Base-by-base conservation (phyloP, 2,329 filamentous ascomycete genomes). In the Aspergillus sp. region DNA sequence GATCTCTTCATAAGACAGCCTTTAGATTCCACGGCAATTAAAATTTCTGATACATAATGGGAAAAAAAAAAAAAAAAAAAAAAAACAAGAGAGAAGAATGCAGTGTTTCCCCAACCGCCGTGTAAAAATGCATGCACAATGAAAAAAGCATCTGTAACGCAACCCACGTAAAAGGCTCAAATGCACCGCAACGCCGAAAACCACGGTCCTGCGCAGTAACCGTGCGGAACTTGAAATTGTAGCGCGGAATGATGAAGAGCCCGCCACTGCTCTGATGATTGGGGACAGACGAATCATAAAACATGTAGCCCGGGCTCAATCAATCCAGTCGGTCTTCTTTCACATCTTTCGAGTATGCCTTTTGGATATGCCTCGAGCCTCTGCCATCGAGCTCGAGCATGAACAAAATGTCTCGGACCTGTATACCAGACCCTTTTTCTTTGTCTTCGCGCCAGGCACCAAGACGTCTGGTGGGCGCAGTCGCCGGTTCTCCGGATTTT, bases 361-460 rank as follows among this genome's bases (percentile, higher is more conserved):
- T 65, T 50, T 72, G 65, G 41, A 72, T 60, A 54, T 71, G 67
- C 34, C 65, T 64, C 33, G 60, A 57, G 19, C 66, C 68, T 47
- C 66, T 77, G 1, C 87, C 85, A 61, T 95, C 88, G 40, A 82
- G 75, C 64, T 95, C 90, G 37, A 96, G 74, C 47, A 87, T 86
- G 13, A 81, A 75, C 11, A 95, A 73, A 72, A 90, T 83, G 65
- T 96, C 91, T 43, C 91, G 79, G 41, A 95, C 72, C 69, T 96
- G 90, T 38, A 96, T 88, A 27, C 84, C 83, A 53, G 77, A 79
- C 29, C 88, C 89, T 60, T 85, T 86, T 19, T 85, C 81, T 42
- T 81, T 82, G 56, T 89, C 85, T 65, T 96, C 90, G 46, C 88
- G 79, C 78, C 84, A 88, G 11, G 78, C 76, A n/a, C 88, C 88